Conservation (phyloP, 345 rosid genomes). For the Melastoma malabathricum region DNA sequence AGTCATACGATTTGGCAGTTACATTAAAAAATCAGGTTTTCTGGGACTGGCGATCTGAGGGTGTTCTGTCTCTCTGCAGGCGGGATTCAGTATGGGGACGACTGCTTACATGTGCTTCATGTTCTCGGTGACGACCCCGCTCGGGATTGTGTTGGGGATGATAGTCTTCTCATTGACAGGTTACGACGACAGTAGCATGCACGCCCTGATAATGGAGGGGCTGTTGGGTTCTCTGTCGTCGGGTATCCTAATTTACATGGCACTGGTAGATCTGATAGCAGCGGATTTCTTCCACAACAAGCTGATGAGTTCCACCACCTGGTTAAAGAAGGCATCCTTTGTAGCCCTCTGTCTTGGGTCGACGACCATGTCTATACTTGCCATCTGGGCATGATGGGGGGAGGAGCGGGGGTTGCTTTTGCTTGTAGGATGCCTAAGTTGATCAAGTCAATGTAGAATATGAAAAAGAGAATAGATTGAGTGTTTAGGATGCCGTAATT, state of each 20-base stretch:
- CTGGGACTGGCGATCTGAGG: background rate
- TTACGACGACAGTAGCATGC: slow-evolving; percentile 59
- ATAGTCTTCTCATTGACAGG: slow-evolving; percentile 63
- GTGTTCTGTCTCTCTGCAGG: slow-evolving; percentile 31
- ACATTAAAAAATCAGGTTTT: background rate
- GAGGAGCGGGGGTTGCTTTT: too few species aligned
- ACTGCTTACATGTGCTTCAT: slow-evolving; percentile 76
- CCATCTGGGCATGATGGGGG: slow-evolving; percentile 64
- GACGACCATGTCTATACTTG: slow-evolving; percentile 79
- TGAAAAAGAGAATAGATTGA: too few species aligned
- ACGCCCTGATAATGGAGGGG: slow-evolving; percentile 83
- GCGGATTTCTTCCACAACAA: slow-evolving; percentile 85
- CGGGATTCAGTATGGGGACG: slow-evolving; percentile 61
- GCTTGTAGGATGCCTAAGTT: too few species aligned
- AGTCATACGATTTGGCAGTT: too few species aligned
- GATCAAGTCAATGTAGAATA: too few species aligned
- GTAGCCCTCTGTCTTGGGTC: slow-evolving; percentile 62
- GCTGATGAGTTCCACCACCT: slow-evolving; percentile 42
- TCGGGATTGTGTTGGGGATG: slow-evolving; percentile 83
- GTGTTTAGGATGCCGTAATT: too few species aligned
- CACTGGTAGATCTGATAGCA: slow-evolving; percentile 82
- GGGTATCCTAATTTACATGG: slow-evolving; percentile 89
- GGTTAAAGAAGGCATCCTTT: slow-evolving; percentile 66
- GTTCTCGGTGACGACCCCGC: slow-evolving; percentile 86
- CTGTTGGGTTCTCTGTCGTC: slow-evolving; percentile 71